Conservation (phyloP, 202 grass and related monocot genomes). For the Setaria italica region DNA sequence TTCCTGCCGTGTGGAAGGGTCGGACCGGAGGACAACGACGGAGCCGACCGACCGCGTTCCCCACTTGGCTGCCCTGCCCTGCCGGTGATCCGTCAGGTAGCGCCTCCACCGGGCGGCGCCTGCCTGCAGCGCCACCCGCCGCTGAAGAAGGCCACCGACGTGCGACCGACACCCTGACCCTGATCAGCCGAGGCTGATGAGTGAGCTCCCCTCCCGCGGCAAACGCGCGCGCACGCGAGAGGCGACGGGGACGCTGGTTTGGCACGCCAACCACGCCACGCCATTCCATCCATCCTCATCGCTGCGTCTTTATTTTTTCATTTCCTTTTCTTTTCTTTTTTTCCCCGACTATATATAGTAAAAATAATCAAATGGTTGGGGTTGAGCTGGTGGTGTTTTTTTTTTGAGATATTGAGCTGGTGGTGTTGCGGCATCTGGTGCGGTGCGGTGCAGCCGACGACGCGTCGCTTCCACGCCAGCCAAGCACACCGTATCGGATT, state of each 20-base stretch:
- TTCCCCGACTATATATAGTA: too few relatives aligned
- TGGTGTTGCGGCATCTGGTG: not conserved
- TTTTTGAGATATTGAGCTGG: too few relatives aligned
- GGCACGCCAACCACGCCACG: not conserved
- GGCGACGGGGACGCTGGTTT: not conserved
- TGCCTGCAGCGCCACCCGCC: too few relatives aligned
- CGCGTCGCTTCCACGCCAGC: constrained; percentile 62
- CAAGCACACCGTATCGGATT: constrained; percentile 26
- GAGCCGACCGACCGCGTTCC: not conserved
- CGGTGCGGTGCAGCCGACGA: not conserved
- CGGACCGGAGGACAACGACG: not conserved
- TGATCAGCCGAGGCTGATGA: not conserved
- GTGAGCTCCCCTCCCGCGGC: not conserved
- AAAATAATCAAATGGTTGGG: not conserved
- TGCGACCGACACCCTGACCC: not conserved
- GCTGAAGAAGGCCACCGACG: not conserved
- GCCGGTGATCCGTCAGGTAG: not conserved
- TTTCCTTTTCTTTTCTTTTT: not conserved
- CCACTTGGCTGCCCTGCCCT: not conserved
- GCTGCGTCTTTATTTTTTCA: not conserved
- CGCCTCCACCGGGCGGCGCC: not conserved
- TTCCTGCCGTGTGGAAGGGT: not conserved
- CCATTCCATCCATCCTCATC: not conserved
- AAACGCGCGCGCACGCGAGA: not conserved
- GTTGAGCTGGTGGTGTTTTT: not conserved